Percentiles rank a stretch among this genome's conserved stretches.
Evolutionary conservation across 495 filamentous ascomycete genomes (phyloP).

Genomic region (Cenococcum geophilum): DNA sequence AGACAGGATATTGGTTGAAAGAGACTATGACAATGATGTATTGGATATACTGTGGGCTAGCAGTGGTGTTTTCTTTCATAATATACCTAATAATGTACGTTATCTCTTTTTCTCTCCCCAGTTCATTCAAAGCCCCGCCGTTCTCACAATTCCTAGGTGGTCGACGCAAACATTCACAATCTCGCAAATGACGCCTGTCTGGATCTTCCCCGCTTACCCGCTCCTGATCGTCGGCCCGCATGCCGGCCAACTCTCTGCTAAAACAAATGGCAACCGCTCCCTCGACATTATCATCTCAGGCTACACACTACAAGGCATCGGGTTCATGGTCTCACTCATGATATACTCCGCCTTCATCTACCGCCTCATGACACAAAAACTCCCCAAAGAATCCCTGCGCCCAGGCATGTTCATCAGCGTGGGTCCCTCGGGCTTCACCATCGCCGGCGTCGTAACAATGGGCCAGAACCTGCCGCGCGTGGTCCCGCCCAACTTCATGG

Average conservation of each 20-base stretch:
- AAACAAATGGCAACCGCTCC: slow-evolving; percentile 40
- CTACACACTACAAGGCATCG: slow-evolving; percentile 71
- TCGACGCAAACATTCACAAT: slow-evolving; percentile 73
- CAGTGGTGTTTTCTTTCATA: slow-evolving; percentile 55
- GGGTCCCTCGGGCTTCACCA: slow-evolving; percentile 74
- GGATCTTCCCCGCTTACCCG: slow-evolving; percentile 88
- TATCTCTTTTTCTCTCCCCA: neutral
- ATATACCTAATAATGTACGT: slow-evolving; percentile 65
- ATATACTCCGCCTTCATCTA: slow-evolving; percentile 82
- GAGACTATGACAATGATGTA: slow-evolving; percentile 58
- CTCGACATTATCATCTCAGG: slow-evolving; percentile 65
- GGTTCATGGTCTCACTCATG: slow-evolving; percentile 80
- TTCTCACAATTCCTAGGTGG: slow-evolving; percentile 45
- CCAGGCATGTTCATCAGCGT: slow-evolving; percentile 84
- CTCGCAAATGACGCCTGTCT: slow-evolving; percentile 81
- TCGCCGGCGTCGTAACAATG: slow-evolving; percentile 61
- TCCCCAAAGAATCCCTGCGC: slow-evolving; percentile 66
- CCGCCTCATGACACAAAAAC: slow-evolving; percentile 84
- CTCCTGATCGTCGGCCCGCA: slow-evolving; percentile 73
- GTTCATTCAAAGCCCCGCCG: neutral
- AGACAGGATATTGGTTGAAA: slow-evolving; percentile 63
- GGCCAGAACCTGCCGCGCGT: slow-evolving; percentile 41
- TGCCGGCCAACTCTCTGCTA: slow-evolving; percentile 58
- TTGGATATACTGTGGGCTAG: slow-evolving; percentile 65
- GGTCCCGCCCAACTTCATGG: slow-evolving; percentile 55